Percentiles rank a stretch among this genome's conserved stretches.
Evolutionary conservation across 768 basidiomycete genomes (phyloP).

Genomic region (Heimioporus sp.): DNA sequence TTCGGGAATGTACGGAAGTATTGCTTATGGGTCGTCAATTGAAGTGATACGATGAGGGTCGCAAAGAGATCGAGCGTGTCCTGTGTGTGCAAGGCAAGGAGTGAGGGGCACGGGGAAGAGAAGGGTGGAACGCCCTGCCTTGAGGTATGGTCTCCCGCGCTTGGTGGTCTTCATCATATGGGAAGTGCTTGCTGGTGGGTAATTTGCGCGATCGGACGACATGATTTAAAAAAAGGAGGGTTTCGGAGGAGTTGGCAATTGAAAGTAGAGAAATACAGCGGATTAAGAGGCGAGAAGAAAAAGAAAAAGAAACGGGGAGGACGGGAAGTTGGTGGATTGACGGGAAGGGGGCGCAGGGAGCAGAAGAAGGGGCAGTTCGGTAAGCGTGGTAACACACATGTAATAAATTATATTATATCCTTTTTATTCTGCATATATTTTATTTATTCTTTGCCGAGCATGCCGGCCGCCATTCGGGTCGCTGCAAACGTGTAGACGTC

Average conservation of each 20-base stretch:
- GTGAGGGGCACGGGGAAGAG: constrained; percentile 7
- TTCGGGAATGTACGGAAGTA: constrained; percentile 95
- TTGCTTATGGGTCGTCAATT: constrained; percentile 86
- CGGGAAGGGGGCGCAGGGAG: too few relatives aligned
- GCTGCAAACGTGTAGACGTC: too few relatives aligned
- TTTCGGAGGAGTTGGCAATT: constrained; percentile 11
- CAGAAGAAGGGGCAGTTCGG: too few relatives aligned
- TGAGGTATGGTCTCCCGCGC: constrained; percentile 90
- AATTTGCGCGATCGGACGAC: constrained; percentile 40
- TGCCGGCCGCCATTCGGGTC: too few relatives aligned
- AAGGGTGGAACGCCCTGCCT: constrained; percentile 47
- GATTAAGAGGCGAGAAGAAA: too few relatives aligned
- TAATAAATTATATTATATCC: too few relatives aligned
- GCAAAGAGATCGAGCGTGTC: constrained; percentile 98
- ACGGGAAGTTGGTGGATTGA: too few relatives aligned
- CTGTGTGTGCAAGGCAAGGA: constrained; percentile 46
- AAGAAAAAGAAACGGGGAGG: too few relatives aligned
- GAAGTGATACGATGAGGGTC: constrained; percentile 91
- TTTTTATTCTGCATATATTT: too few relatives aligned
- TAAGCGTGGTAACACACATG: too few relatives aligned
- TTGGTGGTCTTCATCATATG: constrained; percentile 99
- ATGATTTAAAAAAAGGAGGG: constrained; percentile 29
- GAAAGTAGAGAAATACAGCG: too few relatives aligned
- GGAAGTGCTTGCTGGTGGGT: constrained; percentile 61
- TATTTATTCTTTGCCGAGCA: too few relatives aligned